Percentiles rank a stretch among this genome's conserved stretches.
Evolutionary conservation across 129 eudicot species (phyloP).

Genomic region (Solidago caesia): DNA sequence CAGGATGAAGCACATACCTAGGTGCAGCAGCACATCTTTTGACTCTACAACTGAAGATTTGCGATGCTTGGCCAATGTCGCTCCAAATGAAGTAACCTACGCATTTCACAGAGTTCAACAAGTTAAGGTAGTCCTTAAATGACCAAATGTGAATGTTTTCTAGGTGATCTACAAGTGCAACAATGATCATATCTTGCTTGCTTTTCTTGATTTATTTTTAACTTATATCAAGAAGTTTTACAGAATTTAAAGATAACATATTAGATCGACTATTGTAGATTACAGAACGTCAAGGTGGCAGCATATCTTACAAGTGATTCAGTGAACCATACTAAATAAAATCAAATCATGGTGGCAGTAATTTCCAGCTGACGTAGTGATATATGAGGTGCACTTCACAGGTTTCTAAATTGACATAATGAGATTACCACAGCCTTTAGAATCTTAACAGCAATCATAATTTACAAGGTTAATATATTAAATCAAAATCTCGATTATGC

Average conservation of each 20-base stretch:
- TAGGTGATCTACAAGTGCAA: no score
- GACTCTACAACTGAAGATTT: constrained; percentile 82
- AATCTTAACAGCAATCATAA: neutral
- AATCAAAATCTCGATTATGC: neutral
- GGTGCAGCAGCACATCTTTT: constrained; percentile 88
- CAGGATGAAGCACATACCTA: constrained; percentile 47
- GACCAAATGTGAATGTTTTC: no score
- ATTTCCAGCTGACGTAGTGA: neutral
- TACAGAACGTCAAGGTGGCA: no score
- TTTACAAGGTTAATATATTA: neutral
- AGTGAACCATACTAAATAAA: no score
- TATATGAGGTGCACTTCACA: neutral
- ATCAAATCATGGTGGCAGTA: neutral
- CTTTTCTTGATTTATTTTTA: no score
- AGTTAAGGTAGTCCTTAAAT: no score
- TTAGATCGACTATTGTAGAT: no score
- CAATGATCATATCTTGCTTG: no score
- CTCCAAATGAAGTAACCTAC: constrained; percentile 84
- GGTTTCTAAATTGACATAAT: neutral
- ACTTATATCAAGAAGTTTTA: no score
- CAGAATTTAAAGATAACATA: no score
- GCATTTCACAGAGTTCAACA: neutral
- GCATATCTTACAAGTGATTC: no score
- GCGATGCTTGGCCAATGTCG: constrained; percentile 87
- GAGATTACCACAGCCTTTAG: neutral